phyloP scores from a whole-genome alignment of 2,329 filamentous ascomycete genomes.

The Cordyceps pruinosa region DNA sequence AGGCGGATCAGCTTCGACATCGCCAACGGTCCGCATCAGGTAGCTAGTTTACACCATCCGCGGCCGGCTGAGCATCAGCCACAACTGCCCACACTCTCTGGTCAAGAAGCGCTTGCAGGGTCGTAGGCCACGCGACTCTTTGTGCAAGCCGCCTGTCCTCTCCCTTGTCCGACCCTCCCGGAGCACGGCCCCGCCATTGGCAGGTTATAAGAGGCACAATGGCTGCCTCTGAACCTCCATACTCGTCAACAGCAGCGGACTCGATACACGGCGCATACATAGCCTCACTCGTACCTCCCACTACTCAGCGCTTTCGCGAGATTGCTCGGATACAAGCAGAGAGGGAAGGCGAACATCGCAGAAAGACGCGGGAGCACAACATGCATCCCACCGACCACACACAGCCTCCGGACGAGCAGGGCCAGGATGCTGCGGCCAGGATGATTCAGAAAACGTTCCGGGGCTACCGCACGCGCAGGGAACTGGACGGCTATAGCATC shows the following conservation, averaged over 20 bases:
- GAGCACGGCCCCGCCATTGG: slow-evolving; percentile 4
- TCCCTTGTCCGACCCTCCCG: not conserved
- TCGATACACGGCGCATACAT: slow-evolving; percentile 35
- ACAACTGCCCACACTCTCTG: not conserved
- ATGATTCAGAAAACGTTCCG: slow-evolving; percentile 67
- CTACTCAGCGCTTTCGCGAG: slow-evolving; percentile 38
- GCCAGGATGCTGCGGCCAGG: slow-evolving; percentile 40
- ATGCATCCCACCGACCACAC: slow-evolving; percentile 25
- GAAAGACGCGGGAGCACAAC: slow-evolving; percentile 31
- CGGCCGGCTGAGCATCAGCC: not conserved
- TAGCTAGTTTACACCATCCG: not conserved
- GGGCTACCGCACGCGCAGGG: slow-evolving; percentile 65
- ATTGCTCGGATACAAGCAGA: slow-evolving; percentile 43
- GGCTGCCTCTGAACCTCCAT: slow-evolving; percentile 12
- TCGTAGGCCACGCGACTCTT: not conserved
- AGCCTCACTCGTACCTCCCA: slow-evolving; percentile 43
- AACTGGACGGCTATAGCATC: slow-evolving; percentile 61
- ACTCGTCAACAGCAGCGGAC: slow-evolving; percentile 11
- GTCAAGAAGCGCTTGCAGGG: too few species aligned
- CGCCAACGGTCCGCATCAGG: not conserved
- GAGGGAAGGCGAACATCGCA: slow-evolving; percentile 38
- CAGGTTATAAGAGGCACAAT: slow-evolving; percentile 3
- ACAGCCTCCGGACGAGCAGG: slow-evolving; percentile 15
- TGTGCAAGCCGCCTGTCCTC: too few species aligned
- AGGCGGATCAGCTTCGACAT: not conserved